phyloP scores from a whole-genome alignment of 371 early-diverging fungal genomes.

The Mortierella sp. region DNA sequence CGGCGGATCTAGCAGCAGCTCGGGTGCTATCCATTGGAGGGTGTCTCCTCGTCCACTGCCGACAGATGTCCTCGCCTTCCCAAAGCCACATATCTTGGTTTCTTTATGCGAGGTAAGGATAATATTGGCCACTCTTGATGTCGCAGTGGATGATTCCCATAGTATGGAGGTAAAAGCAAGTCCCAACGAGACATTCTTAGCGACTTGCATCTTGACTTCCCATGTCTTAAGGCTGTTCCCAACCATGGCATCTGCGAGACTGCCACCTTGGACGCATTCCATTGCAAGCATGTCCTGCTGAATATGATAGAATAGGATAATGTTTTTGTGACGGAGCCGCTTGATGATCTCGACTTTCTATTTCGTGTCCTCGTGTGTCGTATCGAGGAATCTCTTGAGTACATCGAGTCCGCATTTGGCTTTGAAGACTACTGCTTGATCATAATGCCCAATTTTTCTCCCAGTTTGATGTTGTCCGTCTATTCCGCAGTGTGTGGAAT shows the following conservation, averaged over 20 bases:
- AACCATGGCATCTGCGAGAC: conserved; percentile 1
- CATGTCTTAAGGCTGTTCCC: neutral
- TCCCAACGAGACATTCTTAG: conserved; percentile 6
- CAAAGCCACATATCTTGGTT: too few species aligned
- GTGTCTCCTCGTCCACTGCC: too few species aligned
- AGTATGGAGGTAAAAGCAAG: conserved; percentile 11
- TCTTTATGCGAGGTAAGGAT: too few species aligned
- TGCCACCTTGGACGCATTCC: conserved; percentile 15
- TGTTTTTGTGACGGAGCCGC: neutral
- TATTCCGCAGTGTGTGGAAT: too few species aligned
- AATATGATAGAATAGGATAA: conserved; percentile 2
- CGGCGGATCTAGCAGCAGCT: neutral
- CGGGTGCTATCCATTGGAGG: too few species aligned
- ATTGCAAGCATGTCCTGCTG: conserved; percentile 8
- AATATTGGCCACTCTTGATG: conserved; percentile 14
- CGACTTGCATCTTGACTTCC: conserved; percentile 5
- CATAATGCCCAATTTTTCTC: conserved; percentile 1
- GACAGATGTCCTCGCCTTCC: too few species aligned
- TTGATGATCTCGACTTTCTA: conserved; percentile 1
- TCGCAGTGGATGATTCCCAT: conserved; percentile 11
- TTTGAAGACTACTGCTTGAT: conserved; percentile 2
- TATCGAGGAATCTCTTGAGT: conserved; percentile 7
- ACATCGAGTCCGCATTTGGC: conserved; percentile 6
- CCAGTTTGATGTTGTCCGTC: neutral
- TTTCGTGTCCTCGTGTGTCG: neutral